Evolutionary conservation across 1,284 basidiomycete genomes (phyloP), one percentile per base, ranked within the genome.

Genomic region (Caloboletus firmus): DNA sequence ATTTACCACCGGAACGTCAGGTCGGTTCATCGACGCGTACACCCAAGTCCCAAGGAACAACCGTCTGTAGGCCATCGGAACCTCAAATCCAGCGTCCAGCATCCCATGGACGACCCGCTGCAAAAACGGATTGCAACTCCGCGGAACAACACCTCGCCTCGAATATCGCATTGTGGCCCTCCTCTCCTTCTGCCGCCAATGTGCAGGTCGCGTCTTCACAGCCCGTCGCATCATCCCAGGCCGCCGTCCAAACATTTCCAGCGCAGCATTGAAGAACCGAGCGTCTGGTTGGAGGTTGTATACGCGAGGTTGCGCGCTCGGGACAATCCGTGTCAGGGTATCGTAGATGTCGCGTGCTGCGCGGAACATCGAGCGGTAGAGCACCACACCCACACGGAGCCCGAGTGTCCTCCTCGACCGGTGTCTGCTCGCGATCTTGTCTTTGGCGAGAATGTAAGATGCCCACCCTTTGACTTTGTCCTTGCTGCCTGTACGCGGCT

Each of bases 181-280:
- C 36, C 65, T 61, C 45, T 72, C 51, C 51, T 64, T 68, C 22
- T 67, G 67, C 28, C 63, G 60, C 71, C 69, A 73, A 49, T 61
- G 63, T 1, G 69, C 49, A 3, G 63, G 68, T 4, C 54, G 52
- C 1, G 60, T 57, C 24, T 59, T 60, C 4, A 49, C n/a, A 1
- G 58, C 46, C 6, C 73, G 68, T 15, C 61, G 60, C 17, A 56
- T 51, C 64, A 69, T 74, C 40, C 60, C 52, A 8, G 67, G 62
- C n/a, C 66, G 67, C 4, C 72, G 68, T 4, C 64, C 67, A 60
- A 83, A 80, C 22, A 83, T 71, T 15, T 73, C 68, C 17, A 90
- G 66, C 5, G 83, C 76, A 4, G 82, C 81, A 53, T 88, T 88
- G 72, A 83, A 89, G 66, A 89, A 88, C 35, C 79, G 75, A 11